These are phyloP conservation scores for Candida vaughaniae DNA, from an alignment of 805 yeast species.

Conservation along the genomic window DNA sequence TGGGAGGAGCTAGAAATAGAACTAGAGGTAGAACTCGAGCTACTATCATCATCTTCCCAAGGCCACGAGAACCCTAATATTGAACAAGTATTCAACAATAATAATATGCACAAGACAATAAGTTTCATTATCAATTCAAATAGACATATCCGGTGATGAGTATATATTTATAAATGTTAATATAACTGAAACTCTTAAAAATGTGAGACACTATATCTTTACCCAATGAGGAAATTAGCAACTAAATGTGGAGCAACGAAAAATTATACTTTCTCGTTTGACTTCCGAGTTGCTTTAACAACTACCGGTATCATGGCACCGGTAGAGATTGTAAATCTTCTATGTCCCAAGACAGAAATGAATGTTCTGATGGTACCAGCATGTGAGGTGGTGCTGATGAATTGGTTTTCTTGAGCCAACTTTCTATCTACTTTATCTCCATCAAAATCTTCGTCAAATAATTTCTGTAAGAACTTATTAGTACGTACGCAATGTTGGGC, in stretches of 20 bases:
- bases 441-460: constrained; percentile 20
- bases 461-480: constrained; percentile 40
- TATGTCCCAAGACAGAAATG: constrained; percentile 47
- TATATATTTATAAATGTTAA: no score
- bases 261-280: no score
- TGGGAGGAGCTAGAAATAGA: not conserved
- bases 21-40: not conserved
- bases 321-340: constrained; percentile 58
- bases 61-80: constrained; percentile 11
- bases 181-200: no score
- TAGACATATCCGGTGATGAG: no score
- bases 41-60: constrained; percentile 9
- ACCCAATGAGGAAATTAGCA: no score
- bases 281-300: constrained; percentile 42
- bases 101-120: not conserved
- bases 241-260: no score
- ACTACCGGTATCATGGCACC: constrained; percentile 67
- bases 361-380: constrained; percentile 51
- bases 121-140: no score
- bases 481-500: constrained; percentile 51
- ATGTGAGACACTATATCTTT: no score
- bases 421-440: constrained; percentile 10
- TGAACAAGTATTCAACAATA: not conserved
- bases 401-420: constrained; percentile 17
- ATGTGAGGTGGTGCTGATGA: constrained; percentile 49